phyloP scores from a whole-genome alignment of 23 red algal species.

The Pyropia haitanensis region DNA sequence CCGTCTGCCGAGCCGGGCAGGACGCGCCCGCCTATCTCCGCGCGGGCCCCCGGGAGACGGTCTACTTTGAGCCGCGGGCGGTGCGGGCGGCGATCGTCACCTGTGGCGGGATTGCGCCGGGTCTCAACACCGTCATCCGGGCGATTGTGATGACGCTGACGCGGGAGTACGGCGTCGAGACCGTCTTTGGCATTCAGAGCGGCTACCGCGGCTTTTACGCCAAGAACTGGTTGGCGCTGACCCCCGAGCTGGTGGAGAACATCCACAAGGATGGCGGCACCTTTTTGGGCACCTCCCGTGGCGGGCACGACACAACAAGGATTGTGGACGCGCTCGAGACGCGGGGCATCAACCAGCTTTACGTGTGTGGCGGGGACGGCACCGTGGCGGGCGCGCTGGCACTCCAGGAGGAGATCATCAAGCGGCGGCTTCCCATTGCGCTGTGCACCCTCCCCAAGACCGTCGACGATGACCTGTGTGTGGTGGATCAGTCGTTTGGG shows the following conservation, averaged over 20 bases:
- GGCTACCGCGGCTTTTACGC: constrained; percentile 94
- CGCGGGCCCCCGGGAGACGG: constrained; percentile 52
- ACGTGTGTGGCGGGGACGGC: constrained; percentile 87
- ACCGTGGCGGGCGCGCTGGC: constrained; percentile 64
- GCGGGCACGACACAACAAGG: constrained; percentile 64
- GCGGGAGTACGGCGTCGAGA: constrained; percentile 58
- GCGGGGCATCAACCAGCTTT: constrained; percentile 57
- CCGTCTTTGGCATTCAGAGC: constrained; percentile 67
- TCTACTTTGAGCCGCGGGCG: constrained; percentile 38
- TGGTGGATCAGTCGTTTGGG: constrained; percentile 81
- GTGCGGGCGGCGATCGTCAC: constrained; percentile 84
- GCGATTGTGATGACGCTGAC: constrained; percentile 47
- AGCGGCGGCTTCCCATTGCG: constrained; percentile 43
- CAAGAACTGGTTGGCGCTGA: constrained; percentile 44
- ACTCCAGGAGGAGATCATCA: constrained; percentile 40
- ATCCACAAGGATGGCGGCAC: constrained; percentile 81
- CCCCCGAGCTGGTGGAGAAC: constrained; percentile 36
- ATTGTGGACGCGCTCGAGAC: constrained; percentile 83
- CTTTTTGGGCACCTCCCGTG: constrained; percentile 64
- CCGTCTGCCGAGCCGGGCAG: too few relatives aligned
- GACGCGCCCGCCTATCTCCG: constrained; percentile 29
- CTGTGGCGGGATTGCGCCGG: constrained; percentile 83
- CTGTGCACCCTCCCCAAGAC: constrained; percentile 87
- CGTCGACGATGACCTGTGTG: constrained; percentile 92
- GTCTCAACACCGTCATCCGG: constrained; percentile 86